phyloP scores from a whole-genome alignment of 495 filamentous ascomycete species.

The Penicillium crystallinum region DNA sequence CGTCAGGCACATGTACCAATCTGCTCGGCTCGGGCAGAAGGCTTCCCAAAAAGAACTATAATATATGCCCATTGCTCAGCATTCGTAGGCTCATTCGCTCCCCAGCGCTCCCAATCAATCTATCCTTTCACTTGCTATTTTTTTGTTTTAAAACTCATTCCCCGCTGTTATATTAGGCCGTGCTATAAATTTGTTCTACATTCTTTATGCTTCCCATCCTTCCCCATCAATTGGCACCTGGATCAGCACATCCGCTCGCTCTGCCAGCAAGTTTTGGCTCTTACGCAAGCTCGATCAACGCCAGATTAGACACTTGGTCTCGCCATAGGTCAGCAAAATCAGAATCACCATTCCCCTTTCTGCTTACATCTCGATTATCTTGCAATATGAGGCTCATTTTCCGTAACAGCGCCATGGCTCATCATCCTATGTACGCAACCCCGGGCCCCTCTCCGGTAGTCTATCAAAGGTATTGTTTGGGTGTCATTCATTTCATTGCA shows the following conservation, averaged over 20 bases:
- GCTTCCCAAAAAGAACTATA: slow-evolving; percentile 10
- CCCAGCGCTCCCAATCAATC: neutral
- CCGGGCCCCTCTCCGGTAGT: slow-evolving; percentile 32
- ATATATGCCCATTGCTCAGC: slow-evolving; percentile 14
- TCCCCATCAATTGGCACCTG: slow-evolving; percentile 28
- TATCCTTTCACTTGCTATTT: neutral
- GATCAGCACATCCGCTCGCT: slow-evolving; percentile 33
- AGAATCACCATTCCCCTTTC: slow-evolving; percentile 5
- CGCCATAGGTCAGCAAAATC: slow-evolving; percentile 40
- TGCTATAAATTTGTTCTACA: neutral
- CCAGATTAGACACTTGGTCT: slow-evolving; percentile 36
- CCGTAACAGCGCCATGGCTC: slow-evolving; percentile 30
- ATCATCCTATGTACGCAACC: slow-evolving; percentile 30
- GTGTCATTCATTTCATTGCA: slow-evolving; percentile 11
- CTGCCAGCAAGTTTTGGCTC: slow-evolving; percentile 29
- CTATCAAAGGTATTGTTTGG: slow-evolving; percentile 40
- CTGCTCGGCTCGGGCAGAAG: slow-evolving; percentile 5
- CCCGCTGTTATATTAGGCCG: slow-evolving; percentile 1
- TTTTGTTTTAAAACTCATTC: neutral
- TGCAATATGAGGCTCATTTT: slow-evolving; percentile 25
- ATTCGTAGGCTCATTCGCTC: slow-evolving; percentile 6
- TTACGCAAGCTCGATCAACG: slow-evolving; percentile 29
- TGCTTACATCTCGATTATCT: neutral
- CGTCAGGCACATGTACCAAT: slow-evolving; percentile 23
- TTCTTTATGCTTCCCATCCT: slow-evolving; percentile 36